phyloP scores from a whole-genome alignment of 345 rosid genomes.

The Ceriops zippeliana region DNA sequence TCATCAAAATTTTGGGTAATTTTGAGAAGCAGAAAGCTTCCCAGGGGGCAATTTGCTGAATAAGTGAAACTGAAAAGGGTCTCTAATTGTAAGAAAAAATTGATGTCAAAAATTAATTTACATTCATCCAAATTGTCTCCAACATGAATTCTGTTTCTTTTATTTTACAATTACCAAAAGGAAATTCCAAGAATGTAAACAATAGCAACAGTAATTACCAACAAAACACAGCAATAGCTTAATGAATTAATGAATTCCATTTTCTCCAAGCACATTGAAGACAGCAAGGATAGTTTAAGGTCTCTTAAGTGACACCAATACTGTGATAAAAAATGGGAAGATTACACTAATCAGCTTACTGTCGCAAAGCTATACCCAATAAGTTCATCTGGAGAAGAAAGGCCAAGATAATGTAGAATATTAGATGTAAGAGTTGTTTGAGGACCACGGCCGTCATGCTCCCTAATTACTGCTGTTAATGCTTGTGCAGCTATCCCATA shows the following conservation, averaged over 20 bases:
- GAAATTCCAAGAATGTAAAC: background rate
- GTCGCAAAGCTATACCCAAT: slow-evolving; percentile 45
- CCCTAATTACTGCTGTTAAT: slow-evolving; percentile 79
- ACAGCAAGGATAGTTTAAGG: background rate
- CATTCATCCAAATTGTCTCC: too few species aligned
- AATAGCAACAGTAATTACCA: background rate
- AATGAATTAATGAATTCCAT: background rate
- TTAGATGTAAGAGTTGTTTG: slow-evolving; percentile 58
- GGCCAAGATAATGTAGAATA: slow-evolving; percentile 61
- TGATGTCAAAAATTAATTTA: too few species aligned
- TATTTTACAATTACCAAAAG: too few species aligned
- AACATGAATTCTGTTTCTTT: too few species aligned
- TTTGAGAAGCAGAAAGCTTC: background rate
- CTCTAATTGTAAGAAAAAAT: too few species aligned
- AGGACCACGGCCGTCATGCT: slow-evolving; percentile 94
- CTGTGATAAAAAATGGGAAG: background rate
- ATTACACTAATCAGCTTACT: background rate
- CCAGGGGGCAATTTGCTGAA: background rate
- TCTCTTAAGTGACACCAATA: background rate
- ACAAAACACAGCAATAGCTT: background rate
- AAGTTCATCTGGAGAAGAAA: slow-evolving; percentile 78
- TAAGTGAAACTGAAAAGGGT: background rate
- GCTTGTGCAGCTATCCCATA: slow-evolving; percentile 98
- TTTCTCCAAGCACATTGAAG: slow-evolving; percentile 5
- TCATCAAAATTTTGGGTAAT: slow-evolving; percentile 2